Percentiles rank a stretch among this genome's conserved stretches.
Conservation (phyloP, 148 eudicot species). For the Rhododendron williamsianum region DNA sequence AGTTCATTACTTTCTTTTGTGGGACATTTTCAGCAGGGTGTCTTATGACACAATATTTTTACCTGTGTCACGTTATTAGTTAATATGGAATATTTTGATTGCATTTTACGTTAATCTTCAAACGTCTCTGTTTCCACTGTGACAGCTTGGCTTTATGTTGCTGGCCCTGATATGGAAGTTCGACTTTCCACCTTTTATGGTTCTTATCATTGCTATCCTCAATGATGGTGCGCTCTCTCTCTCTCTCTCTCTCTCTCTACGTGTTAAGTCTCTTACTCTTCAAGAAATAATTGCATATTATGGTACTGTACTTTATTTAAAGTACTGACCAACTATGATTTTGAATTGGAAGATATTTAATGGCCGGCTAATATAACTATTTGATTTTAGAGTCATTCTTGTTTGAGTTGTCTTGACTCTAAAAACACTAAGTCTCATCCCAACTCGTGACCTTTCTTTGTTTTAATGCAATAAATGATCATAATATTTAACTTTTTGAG, state of each 20-base stretch:
- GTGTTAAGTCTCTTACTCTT: not conserved
- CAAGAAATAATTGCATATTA: not conserved
- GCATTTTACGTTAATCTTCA: not conserved
- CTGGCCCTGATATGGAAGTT: conserved; percentile 92
- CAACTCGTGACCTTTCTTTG: not conserved
- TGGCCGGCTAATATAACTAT: not conserved
- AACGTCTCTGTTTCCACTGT: not conserved
- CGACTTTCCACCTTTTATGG: conserved; percentile 98
- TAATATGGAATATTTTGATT: not conserved
- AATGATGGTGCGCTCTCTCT: conserved; percentile 64
- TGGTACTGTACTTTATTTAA: not conserved
- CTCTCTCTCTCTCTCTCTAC: conserved; percentile 10
- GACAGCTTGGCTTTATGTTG: conserved; percentile 95
- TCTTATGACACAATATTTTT: not conserved
- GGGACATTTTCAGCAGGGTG: not conserved
- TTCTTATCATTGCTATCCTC: conserved; percentile 96
- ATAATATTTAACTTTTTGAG: not conserved
- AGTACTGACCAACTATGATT: not conserved
- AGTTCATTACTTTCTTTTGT: conserved; percentile 21
- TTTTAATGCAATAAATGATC: not conserved
- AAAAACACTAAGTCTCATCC: not conserved
- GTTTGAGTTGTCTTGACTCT: not conserved
- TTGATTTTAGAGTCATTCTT: not conserved
- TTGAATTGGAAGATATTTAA: not conserved
- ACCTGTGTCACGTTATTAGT: not conserved